Conservation (phyloP, 352 stramenopile genomes). For the Aphanomyces euteiches region DNA sequence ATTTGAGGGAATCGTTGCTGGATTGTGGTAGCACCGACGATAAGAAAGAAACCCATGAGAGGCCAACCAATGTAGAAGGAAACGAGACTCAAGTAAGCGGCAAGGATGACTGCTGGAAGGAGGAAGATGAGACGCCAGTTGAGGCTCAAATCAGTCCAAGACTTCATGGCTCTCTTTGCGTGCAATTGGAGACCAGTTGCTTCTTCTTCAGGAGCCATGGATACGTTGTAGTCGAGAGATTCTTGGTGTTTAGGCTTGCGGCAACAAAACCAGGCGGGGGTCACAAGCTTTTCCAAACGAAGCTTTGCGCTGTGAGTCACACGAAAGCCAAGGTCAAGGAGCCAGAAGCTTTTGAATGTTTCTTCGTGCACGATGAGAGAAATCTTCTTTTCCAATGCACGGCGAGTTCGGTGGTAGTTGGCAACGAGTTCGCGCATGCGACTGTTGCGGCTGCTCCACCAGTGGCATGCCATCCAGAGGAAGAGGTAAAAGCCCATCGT, state of each 20-base stretch:
- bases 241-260: neutral
- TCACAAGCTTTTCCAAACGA: neutral
- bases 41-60: slow-evolving; percentile 65
- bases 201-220: neutral
- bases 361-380: slow-evolving; percentile 75
- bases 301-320: slow-evolving; percentile 4
- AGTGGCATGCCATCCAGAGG: slow-evolving; percentile 81
- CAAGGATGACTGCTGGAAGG: slow-evolving; percentile 48
- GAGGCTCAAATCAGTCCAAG: slow-evolving; percentile 52
- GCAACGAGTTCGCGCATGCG: slow-evolving; percentile 87
- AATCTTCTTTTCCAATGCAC: slow-evolving; percentile 68
- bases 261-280: slow-evolving; percentile 21
- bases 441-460: slow-evolving; percentile 75
- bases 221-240: neutral
- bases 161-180: slow-evolving; percentile 35
- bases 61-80: slow-evolving; percentile 69
- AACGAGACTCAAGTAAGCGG: slow-evolving; percentile 54
- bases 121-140: slow-evolving; percentile 47
- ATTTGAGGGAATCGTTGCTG: slow-evolving; percentile 73
- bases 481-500: slow-evolving; percentile 61
- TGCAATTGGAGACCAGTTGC: neutral
- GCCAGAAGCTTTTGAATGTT: slow-evolving; percentile 76
- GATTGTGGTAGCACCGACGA: slow-evolving; percentile 60
- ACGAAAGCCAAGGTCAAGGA: slow-evolving; percentile 80
- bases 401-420: slow-evolving; percentile 75